Evolutionary conservation across 2,329 filamentous ascomycete genomes (phyloP), one percentile per base, ranked within the genome.

Genomic region (Diaporthe aspalathi): DNA sequence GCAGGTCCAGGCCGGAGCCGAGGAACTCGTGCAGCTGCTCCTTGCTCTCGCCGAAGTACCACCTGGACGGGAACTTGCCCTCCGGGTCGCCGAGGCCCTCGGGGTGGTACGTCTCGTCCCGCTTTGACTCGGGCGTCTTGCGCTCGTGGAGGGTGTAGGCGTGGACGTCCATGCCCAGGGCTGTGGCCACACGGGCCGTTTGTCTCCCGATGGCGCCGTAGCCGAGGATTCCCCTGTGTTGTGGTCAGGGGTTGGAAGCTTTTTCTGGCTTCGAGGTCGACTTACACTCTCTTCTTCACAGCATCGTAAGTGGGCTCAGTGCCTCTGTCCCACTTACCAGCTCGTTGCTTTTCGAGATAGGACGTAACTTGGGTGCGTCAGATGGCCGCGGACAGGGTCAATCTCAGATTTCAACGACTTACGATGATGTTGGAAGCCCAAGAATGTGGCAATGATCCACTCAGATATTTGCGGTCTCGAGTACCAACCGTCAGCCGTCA

Each of bases 91-190:
- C 87, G 9, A 92, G 93, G 0, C 90, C 89, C 0, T 90, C 89
- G 0, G 93, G 89, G 43, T 91, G 88, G 81, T 91, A 95, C 7
- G 89, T 88, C 17, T 81, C 78, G 79, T 95, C 92, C 35, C 81
- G 83, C 54, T 87, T 87, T 1, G 90, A 91, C 68, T 90, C 90
- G 0, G 90, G 87, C 0, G 92, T 94, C 11, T 83, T 79, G n/a
- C 91, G 90, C 0, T 91, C 88, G 32, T 88, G 89, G 0, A 92
- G 90, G 0, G 93, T 95, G 82, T 92, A 94, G 0, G 93, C 93
- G 77, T 94, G 85, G 0, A 95, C 88, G 35, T 89, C 85, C 87
- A 93, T 91, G 22, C 93, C 93, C 76, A 94, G 80, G 2, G 91
- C 90, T 17, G 84, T 84, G 14, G 88, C 88, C 3, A 93, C 85